A percentile compares a stretch with the other conserved stretches of the same genome.
These are phyloP conservation scores for Holtermanniella nyarrowii DNA, from an alignment of 768 basidiomycete species.

Conservation along the genomic window DNA sequence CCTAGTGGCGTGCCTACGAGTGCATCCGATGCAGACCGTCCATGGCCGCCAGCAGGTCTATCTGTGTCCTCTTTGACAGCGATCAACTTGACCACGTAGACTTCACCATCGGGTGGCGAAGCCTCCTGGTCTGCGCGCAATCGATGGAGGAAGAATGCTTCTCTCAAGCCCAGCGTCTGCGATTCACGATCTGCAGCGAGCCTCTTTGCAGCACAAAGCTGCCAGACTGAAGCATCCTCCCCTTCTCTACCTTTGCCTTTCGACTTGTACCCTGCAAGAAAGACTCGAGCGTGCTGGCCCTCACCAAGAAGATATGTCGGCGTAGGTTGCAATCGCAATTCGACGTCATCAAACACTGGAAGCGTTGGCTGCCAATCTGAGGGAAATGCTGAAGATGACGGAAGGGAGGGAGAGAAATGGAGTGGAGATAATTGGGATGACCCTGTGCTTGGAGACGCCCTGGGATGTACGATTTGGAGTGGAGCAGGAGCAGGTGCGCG, in stretches of 20 bases:
- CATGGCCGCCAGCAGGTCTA: neutral
- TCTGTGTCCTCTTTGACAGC: slow-evolving; percentile 30
- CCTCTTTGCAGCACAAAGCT: slow-evolving; percentile 43
- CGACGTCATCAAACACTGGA: slow-evolving; percentile 15
- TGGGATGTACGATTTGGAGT: neutral
- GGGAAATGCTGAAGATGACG: slow-evolving; percentile 3
- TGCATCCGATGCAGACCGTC: neutral
- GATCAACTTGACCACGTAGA: slow-evolving; percentile 28
- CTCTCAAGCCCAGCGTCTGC: slow-evolving; percentile 40
- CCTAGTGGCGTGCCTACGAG: too few relatives aligned
- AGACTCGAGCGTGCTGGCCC: slow-evolving; percentile 33
- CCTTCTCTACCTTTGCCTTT: slow-evolving; percentile 5
- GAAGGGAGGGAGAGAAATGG: slow-evolving; percentile 25
- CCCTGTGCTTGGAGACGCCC: neutral
- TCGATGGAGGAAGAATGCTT: slow-evolving; percentile 41
- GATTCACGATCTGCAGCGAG: slow-evolving; percentile 40
- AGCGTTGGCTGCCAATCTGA: slow-evolving; percentile 20
- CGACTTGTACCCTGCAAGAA: slow-evolving; percentile 20
- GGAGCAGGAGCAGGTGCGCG: slow-evolving; percentile 17
- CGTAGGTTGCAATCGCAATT: slow-evolving; percentile 16
- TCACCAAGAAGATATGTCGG: slow-evolving; percentile 25
- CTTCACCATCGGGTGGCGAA: slow-evolving; percentile 6
- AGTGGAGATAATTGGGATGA: slow-evolving; percentile 26
- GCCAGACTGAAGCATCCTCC: slow-evolving; percentile 24
- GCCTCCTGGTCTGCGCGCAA: slow-evolving; percentile 9